A percentile compares a stretch with the other conserved stretches of the same genome.
Evolutionary conservation across 768 basidiomycete genomes (phyloP).

Genomic region (Pleurotus platypus): DNA sequence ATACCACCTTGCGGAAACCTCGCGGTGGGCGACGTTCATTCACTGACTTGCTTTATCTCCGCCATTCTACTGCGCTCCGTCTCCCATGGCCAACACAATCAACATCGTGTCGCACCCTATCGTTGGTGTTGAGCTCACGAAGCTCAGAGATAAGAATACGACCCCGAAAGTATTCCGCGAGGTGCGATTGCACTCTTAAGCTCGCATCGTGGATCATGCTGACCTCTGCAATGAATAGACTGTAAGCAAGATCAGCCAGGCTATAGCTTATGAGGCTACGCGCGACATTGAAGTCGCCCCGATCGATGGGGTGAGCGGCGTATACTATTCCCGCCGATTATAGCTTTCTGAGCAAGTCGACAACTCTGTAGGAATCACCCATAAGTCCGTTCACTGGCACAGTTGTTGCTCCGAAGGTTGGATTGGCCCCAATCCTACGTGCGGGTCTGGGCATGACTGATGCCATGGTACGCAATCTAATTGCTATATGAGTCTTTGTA

Average conservation of each 20-base stretch:
- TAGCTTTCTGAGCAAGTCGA: not conserved
- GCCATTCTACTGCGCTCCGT: too few species aligned
- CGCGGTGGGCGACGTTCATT: not conserved
- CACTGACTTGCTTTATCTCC: too few species aligned
- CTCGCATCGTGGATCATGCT: not conserved
- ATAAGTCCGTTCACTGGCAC: conserved; percentile 77
- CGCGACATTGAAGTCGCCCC: conserved; percentile 58
- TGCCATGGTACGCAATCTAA: conserved; percentile 47
- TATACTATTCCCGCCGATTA: conserved; percentile 17
- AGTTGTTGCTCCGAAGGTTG: conserved; percentile 71
- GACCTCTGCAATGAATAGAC: conserved; percentile 37
- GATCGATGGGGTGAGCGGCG: conserved; percentile 55
- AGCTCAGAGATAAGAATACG: conserved; percentile 59
- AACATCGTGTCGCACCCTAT: conserved; percentile 68
- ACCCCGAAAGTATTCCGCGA: conserved; percentile 76
- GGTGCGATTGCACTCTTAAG: conserved; percentile 30
- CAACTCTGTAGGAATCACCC: conserved; percentile 60
- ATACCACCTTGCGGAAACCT: not conserved
- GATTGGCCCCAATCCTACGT: conserved; percentile 86
- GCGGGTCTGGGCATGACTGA: conserved; percentile 95
- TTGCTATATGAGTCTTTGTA: not conserved
- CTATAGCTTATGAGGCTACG: conserved; percentile 83
- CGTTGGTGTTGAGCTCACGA: conserved; percentile 69
- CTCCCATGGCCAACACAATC: conserved; percentile 27
- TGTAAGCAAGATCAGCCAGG: conserved; percentile 68